Percentiles rank a stretch among this genome's conserved stretches.
Conservation (phyloP, 257 asterid species). For the Nicotiana benthamiana region DNA sequence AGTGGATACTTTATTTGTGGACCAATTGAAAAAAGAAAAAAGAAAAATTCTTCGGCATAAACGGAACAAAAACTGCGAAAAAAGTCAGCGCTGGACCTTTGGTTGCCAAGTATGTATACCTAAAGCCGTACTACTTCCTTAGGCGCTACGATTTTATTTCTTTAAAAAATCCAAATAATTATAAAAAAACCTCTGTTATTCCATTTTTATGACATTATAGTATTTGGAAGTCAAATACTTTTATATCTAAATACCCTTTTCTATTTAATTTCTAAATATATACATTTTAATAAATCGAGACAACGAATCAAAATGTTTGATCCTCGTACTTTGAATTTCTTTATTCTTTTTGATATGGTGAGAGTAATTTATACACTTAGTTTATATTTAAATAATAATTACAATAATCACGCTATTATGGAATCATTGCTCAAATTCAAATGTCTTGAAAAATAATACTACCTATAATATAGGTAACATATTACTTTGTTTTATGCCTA, state of each 20-base stretch:
- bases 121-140: background rate
- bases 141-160: background rate
- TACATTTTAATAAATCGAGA: background rate
- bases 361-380: background rate
- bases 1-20: background rate
- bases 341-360: background rate
- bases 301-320: background rate
- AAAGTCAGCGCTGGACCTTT: background rate
- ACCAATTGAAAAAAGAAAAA: background rate
- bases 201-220: background rate
- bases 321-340: background rate
- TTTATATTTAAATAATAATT: background rate
- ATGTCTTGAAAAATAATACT: background rate
- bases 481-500: background rate
- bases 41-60: background rate
- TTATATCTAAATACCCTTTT: background rate
- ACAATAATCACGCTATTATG: background rate
- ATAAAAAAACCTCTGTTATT: background rate
- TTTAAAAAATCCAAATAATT: background rate
- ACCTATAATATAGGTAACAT: background rate
- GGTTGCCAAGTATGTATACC: background rate
- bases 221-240: background rate
- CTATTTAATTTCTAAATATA: background rate
- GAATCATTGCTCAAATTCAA: background rate
- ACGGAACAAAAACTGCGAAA: background rate